Evolutionary conservation across 768 basidiomycete genomes (phyloP), one percentile per base, ranked within the genome.

Genomic region (Sporobolomyces pararoseus): DNA sequence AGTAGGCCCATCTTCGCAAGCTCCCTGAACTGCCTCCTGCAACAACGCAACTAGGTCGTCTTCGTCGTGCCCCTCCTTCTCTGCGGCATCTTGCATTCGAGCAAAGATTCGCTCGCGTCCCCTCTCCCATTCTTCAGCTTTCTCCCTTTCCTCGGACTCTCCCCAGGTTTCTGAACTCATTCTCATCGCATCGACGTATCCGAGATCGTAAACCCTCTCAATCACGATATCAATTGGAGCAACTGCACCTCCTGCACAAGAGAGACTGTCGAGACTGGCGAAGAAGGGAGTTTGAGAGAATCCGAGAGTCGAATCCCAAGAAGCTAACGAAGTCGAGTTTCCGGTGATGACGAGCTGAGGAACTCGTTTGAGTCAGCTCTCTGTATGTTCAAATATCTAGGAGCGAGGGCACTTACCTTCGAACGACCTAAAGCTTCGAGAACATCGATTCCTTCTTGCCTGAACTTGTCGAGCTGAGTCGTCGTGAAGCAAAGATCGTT

Each of bases 291-390:
- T 51, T 12, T 76, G 80, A 67, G 84, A 85, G 76, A 91, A 91
- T 10, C 96, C 96, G 9, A 99, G 84, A 73, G 88, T 90, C 2
- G 87, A 82, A 76, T 96, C 85, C 96, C 96, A 99, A 0, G 87
- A 84, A 6, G 88, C 89, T 61, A 94, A 82, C 70, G 89, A 88
- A 2, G 91, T 87, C 0, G 90, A 89, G 78, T 99, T 99, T 4
- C 90, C 92, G 5, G 84, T 83, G 23, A 99, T 79, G 27, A 84
- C 77, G 25, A 99, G 83, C 55, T 73, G 42, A 16, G 1, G 31
- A 9, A 17, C 46, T 13, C 12, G 12, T 19, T 2, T 6, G 7
- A 13, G 16, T 83, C 83, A 29, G 84, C 85, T 9, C 84, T 86
- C 9, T 19, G 6, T 4, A 7, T 13, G n/a, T 3, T 37, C 17